Percentiles rank a stretch among this genome's conserved stretches.
phyloP scores from a whole-genome alignment of 2,329 filamentous ascomycete genomes.

The Cercospora janseana region DNA sequence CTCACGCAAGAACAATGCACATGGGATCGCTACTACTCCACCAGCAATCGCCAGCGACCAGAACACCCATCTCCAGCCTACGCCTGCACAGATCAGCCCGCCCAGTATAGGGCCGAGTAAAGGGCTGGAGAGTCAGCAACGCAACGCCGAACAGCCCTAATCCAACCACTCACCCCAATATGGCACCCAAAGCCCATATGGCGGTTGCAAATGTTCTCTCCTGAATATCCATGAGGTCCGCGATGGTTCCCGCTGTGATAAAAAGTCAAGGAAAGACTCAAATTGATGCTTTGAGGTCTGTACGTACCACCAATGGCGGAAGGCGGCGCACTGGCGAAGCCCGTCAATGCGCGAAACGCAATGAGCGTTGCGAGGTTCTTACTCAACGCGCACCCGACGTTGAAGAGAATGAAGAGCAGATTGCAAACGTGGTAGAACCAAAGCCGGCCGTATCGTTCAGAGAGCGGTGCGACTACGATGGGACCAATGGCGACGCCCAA shows the following conservation, averaged over 20 bases:
- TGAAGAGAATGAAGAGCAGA: conserved; percentile 44
- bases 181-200: conserved; percentile 16
- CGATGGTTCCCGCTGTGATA: too few relatives aligned
- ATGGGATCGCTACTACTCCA: neutral
- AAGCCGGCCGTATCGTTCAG: conserved; percentile 25
- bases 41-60: conserved; percentile 11
- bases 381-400: conserved; percentile 38
- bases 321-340: conserved; percentile 40
- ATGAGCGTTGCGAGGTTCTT: conserved; percentile 45
- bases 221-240: conserved; percentile 28
- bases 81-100: neutral
- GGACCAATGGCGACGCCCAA: conserved; percentile 44
- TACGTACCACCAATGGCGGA: conserved; percentile 28
- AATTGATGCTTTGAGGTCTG: too few relatives aligned
- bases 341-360: conserved; percentile 43
- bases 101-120: conserved; percentile 11
- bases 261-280: too few relatives aligned
- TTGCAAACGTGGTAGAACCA: conserved; percentile 34
- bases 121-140: neutral
- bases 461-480: conserved; percentile 22
- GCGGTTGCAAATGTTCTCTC: conserved; percentile 10
- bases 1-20: neutral
- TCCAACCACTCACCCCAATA: conserved; percentile 12
- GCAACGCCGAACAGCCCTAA: neutral
- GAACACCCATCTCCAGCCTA: conserved; percentile 14